Conservation (phyloP, 768 basidiomycete genomes). For the Leccinellum rugosiceps region DNA sequence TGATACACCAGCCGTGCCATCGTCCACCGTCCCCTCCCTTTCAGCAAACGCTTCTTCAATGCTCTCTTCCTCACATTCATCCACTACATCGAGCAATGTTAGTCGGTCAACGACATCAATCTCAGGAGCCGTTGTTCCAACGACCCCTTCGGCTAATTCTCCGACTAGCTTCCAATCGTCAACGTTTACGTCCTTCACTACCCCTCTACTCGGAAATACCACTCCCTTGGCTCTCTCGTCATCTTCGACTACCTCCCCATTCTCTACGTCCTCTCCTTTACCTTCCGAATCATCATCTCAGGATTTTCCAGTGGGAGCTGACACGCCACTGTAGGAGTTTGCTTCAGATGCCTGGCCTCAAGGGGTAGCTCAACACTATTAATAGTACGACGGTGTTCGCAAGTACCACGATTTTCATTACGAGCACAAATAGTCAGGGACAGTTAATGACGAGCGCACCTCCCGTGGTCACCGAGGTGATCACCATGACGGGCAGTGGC, state of each 20-base stretch:
- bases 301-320: not conserved
- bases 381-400: slow-evolving; percentile 49
- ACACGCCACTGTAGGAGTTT: slow-evolving; percentile 26
- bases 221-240: slow-evolving; percentile 18
- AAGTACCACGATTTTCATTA: slow-evolving; percentile 49
- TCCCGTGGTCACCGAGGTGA: slow-evolving; percentile 51
- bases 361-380: slow-evolving; percentile 13
- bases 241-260: slow-evolving; percentile 3
- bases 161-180: slow-evolving; percentile 11
- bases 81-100: slow-evolving; percentile 14
- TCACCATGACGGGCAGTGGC: slow-evolving; percentile 51
- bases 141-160: slow-evolving; percentile 11
- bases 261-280: slow-evolving; percentile 5
- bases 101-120: slow-evolving; percentile 20
- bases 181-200: slow-evolving; percentile 7
- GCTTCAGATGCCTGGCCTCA: slow-evolving; percentile 5
- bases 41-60: slow-evolving; percentile 6
- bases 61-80: slow-evolving; percentile 12
- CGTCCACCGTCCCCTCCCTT: slow-evolving; percentile 5
- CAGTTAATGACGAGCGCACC: slow-evolving; percentile 49
- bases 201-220: slow-evolving; percentile 2
- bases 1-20: slow-evolving; percentile 9
- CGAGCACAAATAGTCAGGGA: slow-evolving; percentile 59
- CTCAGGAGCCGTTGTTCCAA: not conserved
- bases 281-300: slow-evolving; percentile 7